phyloP scores from a whole-genome alignment of 768 basidiomycete genomes.

The Cystofilobasidium capitatum region DNA sequence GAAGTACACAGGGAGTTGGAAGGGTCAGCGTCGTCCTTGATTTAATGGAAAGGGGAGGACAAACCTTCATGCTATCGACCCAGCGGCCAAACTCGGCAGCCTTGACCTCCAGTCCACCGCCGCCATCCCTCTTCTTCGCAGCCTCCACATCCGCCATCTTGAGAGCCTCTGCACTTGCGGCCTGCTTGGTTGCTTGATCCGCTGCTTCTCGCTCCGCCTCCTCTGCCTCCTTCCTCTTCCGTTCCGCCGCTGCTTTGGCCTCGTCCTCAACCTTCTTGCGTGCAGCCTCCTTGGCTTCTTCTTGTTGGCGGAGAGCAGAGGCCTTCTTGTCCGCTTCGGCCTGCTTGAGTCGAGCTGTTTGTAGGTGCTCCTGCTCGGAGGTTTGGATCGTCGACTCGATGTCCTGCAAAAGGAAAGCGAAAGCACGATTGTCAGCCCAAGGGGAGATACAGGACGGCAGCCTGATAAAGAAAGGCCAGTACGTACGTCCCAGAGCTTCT shows the following conservation, averaged over 20 bases:
- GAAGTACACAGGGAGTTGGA: not conserved
- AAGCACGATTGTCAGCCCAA: conserved; percentile 37
- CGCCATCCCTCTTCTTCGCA: conserved; percentile 5
- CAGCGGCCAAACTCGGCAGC: conserved; percentile 32
- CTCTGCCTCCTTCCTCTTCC: conserved; percentile 20
- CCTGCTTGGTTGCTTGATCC: conserved; percentile 2
- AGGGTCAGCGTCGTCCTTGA: conserved; percentile 30
- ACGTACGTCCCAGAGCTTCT: conserved; percentile 49
- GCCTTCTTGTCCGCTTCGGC: conserved; percentile 32
- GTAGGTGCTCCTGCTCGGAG: conserved; percentile 17
- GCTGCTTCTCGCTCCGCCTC: conserved; percentile 1
- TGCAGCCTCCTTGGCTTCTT: conserved; percentile 20
- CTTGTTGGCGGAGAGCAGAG: conserved; percentile 40
- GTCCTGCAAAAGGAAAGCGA: conserved; percentile 39
- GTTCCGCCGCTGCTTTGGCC: conserved; percentile 6
- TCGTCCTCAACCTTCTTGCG: conserved; percentile 21
- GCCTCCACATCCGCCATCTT: conserved; percentile 21
- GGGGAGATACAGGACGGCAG: conserved; percentile 44
- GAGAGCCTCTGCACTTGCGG: conserved; percentile 20
- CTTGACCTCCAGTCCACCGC: conserved; percentile 27
- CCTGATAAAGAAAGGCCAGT: conserved; percentile 37
- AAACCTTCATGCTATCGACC: conserved; percentile 32
- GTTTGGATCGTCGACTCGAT: conserved; percentile 31
- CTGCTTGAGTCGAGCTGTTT: conserved; percentile 36
- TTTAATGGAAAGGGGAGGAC: conserved; percentile 8